Conservation (phyloP, 2,329 filamentous ascomycete genomes). For the Colletotrichum lentis region DNA sequence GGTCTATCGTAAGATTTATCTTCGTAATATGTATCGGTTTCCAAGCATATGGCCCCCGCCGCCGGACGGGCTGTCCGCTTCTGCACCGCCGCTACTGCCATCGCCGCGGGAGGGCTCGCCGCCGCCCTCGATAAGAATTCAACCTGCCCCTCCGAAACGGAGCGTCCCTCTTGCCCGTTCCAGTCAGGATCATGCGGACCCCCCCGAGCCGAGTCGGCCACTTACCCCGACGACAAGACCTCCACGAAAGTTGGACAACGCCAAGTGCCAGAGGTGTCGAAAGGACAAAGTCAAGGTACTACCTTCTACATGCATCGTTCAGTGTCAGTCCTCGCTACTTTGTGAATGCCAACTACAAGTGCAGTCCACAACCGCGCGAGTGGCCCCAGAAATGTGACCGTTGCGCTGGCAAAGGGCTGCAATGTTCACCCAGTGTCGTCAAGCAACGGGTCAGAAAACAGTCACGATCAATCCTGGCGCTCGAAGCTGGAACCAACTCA, state of each 20-base stretch:
- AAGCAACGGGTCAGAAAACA: neutral
- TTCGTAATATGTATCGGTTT: neutral
- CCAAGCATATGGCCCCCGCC: too few species aligned
- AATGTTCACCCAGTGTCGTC: neutral
- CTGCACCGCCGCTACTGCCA: neutral
- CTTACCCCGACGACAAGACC: neutral
- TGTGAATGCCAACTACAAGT: neutral
- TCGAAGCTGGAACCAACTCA: neutral
- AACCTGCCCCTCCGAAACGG: neutral
- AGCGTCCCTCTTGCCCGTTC: neutral
- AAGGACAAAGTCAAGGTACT: conserved; percentile 9
- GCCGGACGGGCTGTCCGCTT: neutral
- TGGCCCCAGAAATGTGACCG: conserved; percentile 7
- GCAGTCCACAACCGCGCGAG: neutral
- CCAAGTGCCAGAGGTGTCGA: conserved; percentile 1
- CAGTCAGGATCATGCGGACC: too few species aligned
- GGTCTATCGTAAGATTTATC: too few species aligned
- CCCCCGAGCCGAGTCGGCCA: neutral
- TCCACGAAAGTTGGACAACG: neutral
- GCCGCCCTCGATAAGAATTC: neutral
- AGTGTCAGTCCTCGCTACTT: neutral
- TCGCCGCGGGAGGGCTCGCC: too few species aligned
- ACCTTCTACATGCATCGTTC: too few species aligned
- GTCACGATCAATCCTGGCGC: fast-evolving
- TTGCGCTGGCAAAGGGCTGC: neutral